Evolutionary conservation across 352 stramenopile species (phyloP).

Genomic region (Thraustochytrium striatum): DNA sequence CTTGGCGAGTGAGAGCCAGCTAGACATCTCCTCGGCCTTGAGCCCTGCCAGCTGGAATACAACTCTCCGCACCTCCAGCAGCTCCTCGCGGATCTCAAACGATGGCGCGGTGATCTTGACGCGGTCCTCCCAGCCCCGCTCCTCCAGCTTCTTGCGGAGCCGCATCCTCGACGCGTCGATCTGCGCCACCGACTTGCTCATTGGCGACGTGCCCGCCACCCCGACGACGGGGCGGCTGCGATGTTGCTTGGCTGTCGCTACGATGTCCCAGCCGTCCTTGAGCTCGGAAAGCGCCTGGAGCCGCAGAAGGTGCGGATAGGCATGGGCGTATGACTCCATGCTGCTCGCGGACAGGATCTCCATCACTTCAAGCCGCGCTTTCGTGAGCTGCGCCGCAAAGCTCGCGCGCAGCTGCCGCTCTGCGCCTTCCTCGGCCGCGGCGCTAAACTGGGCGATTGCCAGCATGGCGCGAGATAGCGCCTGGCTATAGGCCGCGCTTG

Average conservation of each 20-base stretch:
- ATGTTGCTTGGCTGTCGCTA: conserved; percentile 20
- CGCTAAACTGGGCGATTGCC: background rate
- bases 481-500: background rate
- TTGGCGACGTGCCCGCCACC: background rate
- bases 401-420: background rate
- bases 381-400: conserved; percentile 5
- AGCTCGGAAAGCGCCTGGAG: conserved; percentile 29
- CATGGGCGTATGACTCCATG: conserved; percentile 15
- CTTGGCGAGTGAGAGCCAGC: conserved; percentile 36
- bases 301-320: conserved; percentile 28
- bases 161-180: background rate
- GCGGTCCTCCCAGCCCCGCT: conserved; percentile 16
- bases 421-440: background rate
- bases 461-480: conserved; percentile 1
- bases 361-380: conserved; percentile 32
- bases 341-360: conserved; percentile 29
- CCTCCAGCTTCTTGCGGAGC: background rate
- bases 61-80: conserved; percentile 19
- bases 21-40: conserved; percentile 14
- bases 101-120: conserved; percentile 40
- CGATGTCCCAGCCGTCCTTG: conserved; percentile 2
- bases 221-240: conserved; percentile 3
- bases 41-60: conserved; percentile 22
- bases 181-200: background rate
- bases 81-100: conserved; percentile 31